Conservation (phyloP, 495 filamentous ascomycete species). For the Poronia punctata region DNA sequence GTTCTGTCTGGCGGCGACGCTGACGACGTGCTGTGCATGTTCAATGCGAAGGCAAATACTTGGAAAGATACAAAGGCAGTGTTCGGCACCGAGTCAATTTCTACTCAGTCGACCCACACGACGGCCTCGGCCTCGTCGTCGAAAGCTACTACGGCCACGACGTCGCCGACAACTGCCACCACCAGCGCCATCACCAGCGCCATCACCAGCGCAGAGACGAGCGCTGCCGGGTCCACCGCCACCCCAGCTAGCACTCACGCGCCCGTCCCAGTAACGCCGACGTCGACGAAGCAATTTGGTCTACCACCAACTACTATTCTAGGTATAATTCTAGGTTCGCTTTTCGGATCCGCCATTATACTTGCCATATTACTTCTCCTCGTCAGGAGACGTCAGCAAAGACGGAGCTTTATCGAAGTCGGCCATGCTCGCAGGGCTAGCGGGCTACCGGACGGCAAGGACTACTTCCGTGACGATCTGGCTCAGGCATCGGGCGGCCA, state of each 20-base stretch:
- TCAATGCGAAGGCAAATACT: constrained; percentile 67
- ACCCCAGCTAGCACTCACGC: not conserved
- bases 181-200: no score
- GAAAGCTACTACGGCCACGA: not conserved
- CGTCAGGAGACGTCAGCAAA: constrained; percentile 51
- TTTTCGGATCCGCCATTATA: constrained; percentile 64
- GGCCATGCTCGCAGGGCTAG: constrained; percentile 44
- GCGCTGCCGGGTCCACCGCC: constrained; percentile 7
- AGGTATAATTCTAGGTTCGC: constrained; percentile 69
- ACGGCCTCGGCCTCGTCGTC: constrained; percentile 27
- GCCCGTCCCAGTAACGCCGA: constrained; percentile 10
- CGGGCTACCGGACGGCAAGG: constrained; percentile 48
- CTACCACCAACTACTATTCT: constrained; percentile 56
- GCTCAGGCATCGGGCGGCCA: constrained; percentile 37
- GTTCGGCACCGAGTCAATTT: constrained; percentile 43
- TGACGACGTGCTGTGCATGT: constrained; percentile 63
- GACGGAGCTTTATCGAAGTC: constrained; percentile 37
- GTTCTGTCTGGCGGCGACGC: constrained; percentile 71
- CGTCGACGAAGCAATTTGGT: constrained; percentile 22
- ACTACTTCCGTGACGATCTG: constrained; percentile 48
- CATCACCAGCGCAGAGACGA: no score
- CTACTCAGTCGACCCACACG: constrained; percentile 29
- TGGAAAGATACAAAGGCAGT: constrained; percentile 72
- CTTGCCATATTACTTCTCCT: constrained; percentile 62
- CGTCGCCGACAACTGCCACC: no score